Evolutionary conservation across 345 rosid genomes (phyloP), one percentile per base, ranked within the genome.

Genomic region (Eucalyptus dawsonii): DNA sequence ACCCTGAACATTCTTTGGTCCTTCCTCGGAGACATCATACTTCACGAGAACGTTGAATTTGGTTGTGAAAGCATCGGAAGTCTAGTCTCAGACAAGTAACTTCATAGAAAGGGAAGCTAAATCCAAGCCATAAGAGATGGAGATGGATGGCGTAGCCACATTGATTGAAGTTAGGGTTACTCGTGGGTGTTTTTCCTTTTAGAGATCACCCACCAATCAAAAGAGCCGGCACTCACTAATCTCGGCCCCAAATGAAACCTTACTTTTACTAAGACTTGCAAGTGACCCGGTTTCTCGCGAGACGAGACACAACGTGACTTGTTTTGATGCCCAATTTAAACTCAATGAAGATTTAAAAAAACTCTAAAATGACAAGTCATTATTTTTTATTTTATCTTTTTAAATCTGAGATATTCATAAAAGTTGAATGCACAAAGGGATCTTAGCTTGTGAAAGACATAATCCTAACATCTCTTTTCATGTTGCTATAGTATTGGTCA

Each of bases 251-350:
- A 27, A 60, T 5, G 69, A 58, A 62, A 6, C 31, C 14, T 27
- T 7, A 12, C 69, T 29, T 65, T 14, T 3, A 65, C 72, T 14
- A 4, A 65, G 10, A 65, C 72, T 65, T 29, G 17, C 19, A 14
- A 65, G 37, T 14, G 37, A 65, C 19, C 19, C 1, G 3, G 9
- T 65, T 65, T n/a, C 19, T 29, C 0, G 10, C 3, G 0, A 65
- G 72, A 13, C 6, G 1, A 29, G 72, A n/a, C 72, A 14, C 15
- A 15, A n/a, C 0, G 1, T 65, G 34, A 65, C 8, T 14, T 14
- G 72, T n/a, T 65, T 4, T 2, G 3, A n/a, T 0, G 4, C 3
- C 37, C 4, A 14, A 65, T 65, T n/a, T 31, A n/a, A 65, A n/a
- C 37, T 29, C 1, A 16, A 65, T 0, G 6, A 65, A 65, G 9